phyloP scores from a whole-genome alignment of 257 asterid species.

The Fraxinus americana region DNA sequence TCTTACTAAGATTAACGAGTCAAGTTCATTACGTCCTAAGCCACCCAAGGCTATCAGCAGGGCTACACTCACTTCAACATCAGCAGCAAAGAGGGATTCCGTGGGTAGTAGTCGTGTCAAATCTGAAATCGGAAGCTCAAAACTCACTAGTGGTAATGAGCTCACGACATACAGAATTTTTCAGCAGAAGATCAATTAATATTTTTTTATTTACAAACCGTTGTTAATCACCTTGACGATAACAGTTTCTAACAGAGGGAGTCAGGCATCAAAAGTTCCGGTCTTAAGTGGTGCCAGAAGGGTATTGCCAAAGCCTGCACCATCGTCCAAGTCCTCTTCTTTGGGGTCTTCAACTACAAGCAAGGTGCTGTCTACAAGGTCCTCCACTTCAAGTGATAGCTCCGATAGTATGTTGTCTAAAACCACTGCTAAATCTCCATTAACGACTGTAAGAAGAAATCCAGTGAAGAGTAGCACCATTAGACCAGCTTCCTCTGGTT shows the following conservation, averaged over 20 bases:
- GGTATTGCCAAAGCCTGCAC: slow-evolving; percentile 59
- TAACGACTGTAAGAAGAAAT: slow-evolving; percentile 55
- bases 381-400: slow-evolving; percentile 58
- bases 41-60: slow-evolving; percentile 52
- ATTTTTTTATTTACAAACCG: not conserved
- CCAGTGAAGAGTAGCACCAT: slow-evolving; percentile 37
- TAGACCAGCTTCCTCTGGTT: slow-evolving; percentile 44
- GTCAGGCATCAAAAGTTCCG: slow-evolving; percentile 58
- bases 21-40: slow-evolving; percentile 38
- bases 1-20: slow-evolving; percentile 40
- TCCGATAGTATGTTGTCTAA: slow-evolving; percentile 55
- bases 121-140: slow-evolving; percentile 49
- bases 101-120: slow-evolving; percentile 47
- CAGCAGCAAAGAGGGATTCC: slow-evolving; percentile 58
- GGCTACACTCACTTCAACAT: slow-evolving; percentile 38
- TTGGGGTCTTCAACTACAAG: slow-evolving; percentile 44
- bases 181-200: not conserved
- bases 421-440: slow-evolving; percentile 43
- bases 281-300: slow-evolving; percentile 47
- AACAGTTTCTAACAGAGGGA: slow-evolving; percentile 48
- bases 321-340: slow-evolving; percentile 45
- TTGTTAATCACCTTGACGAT: slow-evolving; percentile 26
- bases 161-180: slow-evolving; percentile 15
- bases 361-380: slow-evolving; percentile 51
- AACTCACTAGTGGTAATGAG: slow-evolving; percentile 41